Evolutionary conservation across 2,329 filamentous ascomycete species (phyloP), one percentile per base, ranked within the genome.

Genomic region (Diaporthe velutina): DNA sequence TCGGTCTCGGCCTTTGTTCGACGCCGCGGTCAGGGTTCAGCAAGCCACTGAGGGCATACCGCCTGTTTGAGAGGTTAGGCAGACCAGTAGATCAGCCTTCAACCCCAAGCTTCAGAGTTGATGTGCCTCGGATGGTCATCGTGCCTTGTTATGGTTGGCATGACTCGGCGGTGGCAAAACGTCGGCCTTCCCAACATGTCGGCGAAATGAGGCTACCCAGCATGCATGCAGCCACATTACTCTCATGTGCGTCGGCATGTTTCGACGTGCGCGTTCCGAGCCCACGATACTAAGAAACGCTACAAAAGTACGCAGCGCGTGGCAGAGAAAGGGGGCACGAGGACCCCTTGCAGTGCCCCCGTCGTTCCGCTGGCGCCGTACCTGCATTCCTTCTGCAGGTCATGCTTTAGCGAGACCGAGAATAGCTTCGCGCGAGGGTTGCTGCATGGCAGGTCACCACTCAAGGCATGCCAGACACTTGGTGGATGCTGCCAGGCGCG

Each of bases 381-480:
- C 73, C 73, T 74, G 73, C 73, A 71, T 74, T 52, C 50, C 48
- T 40, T 38, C 68, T 74, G 68, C 68, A 67, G 40, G 50, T 66
- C 50, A 64, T 72, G 73, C 54, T 64, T 73, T 52, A 78, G 77
- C 76, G 75, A 58, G 55, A 71, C 68, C 64, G 57, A 67, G 64
- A 68, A 68, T 68, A 54, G 64, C 64, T 28, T 54, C 33, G n/a
- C 52, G 33, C 22, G 45, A 67, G 64, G 45, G 57, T 48, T 54
- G 64, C 22, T 54, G 64, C 45, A 68, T 33, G 33, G 73, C 25
- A 40, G 57, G 58, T 22, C 55, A 54, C 70, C 57, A 42, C 50
- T n/a, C 61, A 52, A 19, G 45, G 50, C 67, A n/a, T 15, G 50
- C 19, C 67, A 55, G 35, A 55, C 73, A 74, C 73, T 67, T 74